Evolutionary conservation across 2,329 filamentous ascomycete species (phyloP), one percentile per base, ranked within the genome.

Genomic region (Pseudogymnoascus sp.): DNA sequence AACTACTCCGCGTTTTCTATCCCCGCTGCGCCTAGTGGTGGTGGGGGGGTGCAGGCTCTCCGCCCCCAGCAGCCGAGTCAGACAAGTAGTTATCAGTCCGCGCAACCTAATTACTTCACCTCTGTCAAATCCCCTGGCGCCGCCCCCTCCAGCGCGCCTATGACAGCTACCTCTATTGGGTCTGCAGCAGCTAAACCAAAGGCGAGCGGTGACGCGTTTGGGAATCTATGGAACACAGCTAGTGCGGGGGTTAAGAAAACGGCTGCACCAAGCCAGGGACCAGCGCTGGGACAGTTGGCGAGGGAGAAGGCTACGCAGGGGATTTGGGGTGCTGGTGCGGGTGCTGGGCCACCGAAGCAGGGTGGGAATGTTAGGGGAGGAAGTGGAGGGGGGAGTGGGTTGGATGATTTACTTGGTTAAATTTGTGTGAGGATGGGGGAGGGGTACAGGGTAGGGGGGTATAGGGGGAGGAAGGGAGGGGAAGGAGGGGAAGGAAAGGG

Each of bases 221-320:
- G 92, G 12, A 89, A 87, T 18, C 81, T 99, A 36, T 96, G 96
- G 85, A 88, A 77, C 34, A 76, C 78, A 7, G 82, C 88, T 65
- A 91, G 86, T 67, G 83, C 83, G 10, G 86, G 87, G 57, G 83
- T 92, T 68, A 92, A 92, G 80, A 96, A 95, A 78, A 77, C 82
- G 1, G 81, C 77, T 65, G 83, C 86, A 1, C 80, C 82, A 11
- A 80, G 79, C 8, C 79, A 81, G 62, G 89, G 88, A 0, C 87
- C 91, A 61, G 93, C 93, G 63, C 83, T 99, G 77, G 93, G 92
- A 31, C 93, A 96, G 75, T 85, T 99, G 76, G 93, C 93, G n/a
- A 97, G 97, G 80, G 92, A 97, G 77, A 97, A 97, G 82, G 95
- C 92, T 64, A 92, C 87, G 70, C 92, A 93, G 14, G 92, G 93